Evolutionary conservation across 495 filamentous ascomycete species (phyloP).

Genomic region (Penicillium waksmanii): DNA sequence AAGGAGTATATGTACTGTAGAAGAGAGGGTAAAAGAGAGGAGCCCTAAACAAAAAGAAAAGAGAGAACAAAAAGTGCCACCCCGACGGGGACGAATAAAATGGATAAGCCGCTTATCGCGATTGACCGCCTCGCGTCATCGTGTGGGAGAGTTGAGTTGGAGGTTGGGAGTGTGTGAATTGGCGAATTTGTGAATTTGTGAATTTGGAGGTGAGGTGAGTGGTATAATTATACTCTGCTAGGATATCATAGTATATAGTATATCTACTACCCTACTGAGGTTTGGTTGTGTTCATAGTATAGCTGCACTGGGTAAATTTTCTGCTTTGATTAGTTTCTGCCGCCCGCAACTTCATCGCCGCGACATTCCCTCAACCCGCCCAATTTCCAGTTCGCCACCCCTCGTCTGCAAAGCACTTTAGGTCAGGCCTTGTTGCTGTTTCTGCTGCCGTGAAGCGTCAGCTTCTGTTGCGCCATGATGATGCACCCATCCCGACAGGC

Average conservation of each 20-base stretch:
- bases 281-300: not conserved
- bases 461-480: constrained; percentile 47
- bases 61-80: constrained; percentile 4
- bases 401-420: not conserved
- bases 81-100: not conserved
- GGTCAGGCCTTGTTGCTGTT: not conserved
- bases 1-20: not conserved
- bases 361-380: constrained; percentile 1
- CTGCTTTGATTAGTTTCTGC: constrained; percentile 28
- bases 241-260: not conserved
- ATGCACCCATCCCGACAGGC: constrained; percentile 93
- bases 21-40: constrained; percentile 14
- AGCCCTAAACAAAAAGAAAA: constrained; percentile 29
- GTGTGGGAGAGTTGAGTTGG: too few relatives aligned
- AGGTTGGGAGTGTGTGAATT: too few relatives aligned
- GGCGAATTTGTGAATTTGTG: too few relatives aligned
- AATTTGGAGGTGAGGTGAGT: too few relatives aligned
- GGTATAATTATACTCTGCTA: not conserved
- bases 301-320: not conserved
- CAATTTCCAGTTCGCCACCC: not conserved
- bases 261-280: not conserved
- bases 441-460: not conserved
- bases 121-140: constrained; percentile 41
- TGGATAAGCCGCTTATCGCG: constrained; percentile 10
- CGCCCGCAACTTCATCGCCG: constrained; percentile 17